Conservation (phyloP, 2,329 filamentous ascomycete genomes). For the Epichloe aotearoae region DNA sequence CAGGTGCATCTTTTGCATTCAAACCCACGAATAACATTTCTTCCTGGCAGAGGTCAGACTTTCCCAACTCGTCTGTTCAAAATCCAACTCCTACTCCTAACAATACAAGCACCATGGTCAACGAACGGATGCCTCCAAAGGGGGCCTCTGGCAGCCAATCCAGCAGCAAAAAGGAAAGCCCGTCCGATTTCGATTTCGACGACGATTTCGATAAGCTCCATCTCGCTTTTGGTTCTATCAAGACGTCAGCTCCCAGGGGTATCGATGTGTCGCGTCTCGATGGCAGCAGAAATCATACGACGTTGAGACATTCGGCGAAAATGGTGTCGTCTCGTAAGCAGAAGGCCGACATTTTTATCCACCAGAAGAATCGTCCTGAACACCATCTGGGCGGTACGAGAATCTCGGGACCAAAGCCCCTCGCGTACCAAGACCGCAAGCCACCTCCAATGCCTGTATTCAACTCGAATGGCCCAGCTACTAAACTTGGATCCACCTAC, state of each 20-base stretch:
- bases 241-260: slow-evolving; percentile 11
- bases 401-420: slow-evolving; percentile 33
- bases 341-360: slow-evolving; percentile 42
- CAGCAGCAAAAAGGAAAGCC: slow-evolving; percentile 4
- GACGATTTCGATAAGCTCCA: slow-evolving; percentile 21
- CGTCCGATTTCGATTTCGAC: slow-evolving; percentile 18
- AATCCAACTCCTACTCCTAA: neutral
- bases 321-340: slow-evolving; percentile 39
- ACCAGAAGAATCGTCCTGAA: slow-evolving; percentile 41
- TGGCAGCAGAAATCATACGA: slow-evolving; percentile 10
- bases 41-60: slow-evolving; percentile 12
- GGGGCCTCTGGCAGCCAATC: neutral
- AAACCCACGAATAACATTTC: slow-evolving; percentile 18
- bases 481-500: slow-evolving; percentile 8
- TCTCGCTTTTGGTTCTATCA: slow-evolving; percentile 16
- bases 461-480: slow-evolving; percentile 23
- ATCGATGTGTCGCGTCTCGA: neutral
- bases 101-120: slow-evolving; percentile 27
- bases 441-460: slow-evolving; percentile 34
- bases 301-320: slow-evolving; percentile 27
- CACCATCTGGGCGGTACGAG: slow-evolving; percentile 37
- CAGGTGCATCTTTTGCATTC: slow-evolving; percentile 19
- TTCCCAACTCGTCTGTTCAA: slow-evolving; percentile 5
- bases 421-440: slow-evolving; percentile 33
- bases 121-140: slow-evolving; percentile 29